Percentiles rank a stretch among this genome's conserved stretches.
Evolutionary conservation across 2,329 filamentous ascomycete genomes (phyloP).

Genomic region (Trichoderma simmonsii): DNA sequence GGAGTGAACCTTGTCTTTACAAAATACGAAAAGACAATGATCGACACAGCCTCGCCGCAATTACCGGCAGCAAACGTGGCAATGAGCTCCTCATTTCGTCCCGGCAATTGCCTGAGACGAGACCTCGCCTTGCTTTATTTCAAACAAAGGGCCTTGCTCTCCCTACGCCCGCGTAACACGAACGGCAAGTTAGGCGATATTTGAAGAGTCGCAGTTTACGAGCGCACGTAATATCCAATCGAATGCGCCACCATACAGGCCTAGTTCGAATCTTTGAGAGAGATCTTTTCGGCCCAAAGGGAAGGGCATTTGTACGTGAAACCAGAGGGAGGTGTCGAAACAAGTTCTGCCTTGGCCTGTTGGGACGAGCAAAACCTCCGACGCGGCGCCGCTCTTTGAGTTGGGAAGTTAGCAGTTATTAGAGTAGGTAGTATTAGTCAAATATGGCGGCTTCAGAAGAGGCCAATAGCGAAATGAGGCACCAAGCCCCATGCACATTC

Average conservation of each 20-base stretch:
- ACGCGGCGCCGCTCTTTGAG: not conserved
- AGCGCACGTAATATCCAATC: not conserved
- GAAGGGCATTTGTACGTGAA: not conserved
- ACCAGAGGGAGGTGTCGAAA: not conserved
- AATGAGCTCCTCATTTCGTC: not conserved
- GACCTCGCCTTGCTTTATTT: not conserved
- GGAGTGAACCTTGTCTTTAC: not conserved
- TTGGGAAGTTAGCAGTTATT: not conserved
- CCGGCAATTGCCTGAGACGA: not conserved
- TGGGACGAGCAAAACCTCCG: not conserved
- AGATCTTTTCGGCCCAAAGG: not conserved
- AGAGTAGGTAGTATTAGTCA: not conserved
- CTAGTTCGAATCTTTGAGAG: not conserved
- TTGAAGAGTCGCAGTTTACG: constrained; percentile 7
- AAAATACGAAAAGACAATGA: not conserved
- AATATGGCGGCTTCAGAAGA: not conserved
- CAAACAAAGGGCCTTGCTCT: not conserved
- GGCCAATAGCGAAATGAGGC: not conserved
- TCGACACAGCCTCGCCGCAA: not conserved
- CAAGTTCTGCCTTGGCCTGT: not conserved
- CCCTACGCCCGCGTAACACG: not conserved
- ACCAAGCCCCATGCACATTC: not conserved
- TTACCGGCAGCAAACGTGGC: not conserved
- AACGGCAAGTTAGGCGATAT: constrained; percentile 1
- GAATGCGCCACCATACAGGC: not conserved